A percentile compares a stretch with the other conserved stretches of the same genome.
These are phyloP conservation scores for Clarireedia hainanense DNA, from an alignment of 2,329 filamentous ascomycete species.

Conservation along the genomic window DNA sequence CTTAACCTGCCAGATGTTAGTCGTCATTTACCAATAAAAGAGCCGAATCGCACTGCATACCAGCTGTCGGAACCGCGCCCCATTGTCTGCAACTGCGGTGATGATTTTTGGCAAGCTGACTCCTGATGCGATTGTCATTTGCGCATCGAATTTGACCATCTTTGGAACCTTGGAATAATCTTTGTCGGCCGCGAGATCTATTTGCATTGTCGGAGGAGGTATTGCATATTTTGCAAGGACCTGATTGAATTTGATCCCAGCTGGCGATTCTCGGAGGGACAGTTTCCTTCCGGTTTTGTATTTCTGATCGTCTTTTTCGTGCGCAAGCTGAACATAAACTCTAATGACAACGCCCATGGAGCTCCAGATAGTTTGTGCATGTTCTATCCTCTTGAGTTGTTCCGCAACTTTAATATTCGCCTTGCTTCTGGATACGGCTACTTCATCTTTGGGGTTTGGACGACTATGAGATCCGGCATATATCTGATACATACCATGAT, in stretches of 20 bases:
- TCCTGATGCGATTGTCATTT: slow-evolving; percentile 79
- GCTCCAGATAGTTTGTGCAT: slow-evolving; percentile 53
- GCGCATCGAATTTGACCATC: slow-evolving; percentile 64
- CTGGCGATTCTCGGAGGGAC: slow-evolving; percentile 52
- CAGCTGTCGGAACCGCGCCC: slow-evolving; percentile 75
- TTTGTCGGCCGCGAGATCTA: slow-evolving; percentile 63
- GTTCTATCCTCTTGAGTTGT: slow-evolving; percentile 45
- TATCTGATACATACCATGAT: slow-evolving; percentile 95
- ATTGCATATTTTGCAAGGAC: slow-evolving; percentile 59
- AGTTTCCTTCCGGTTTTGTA: slow-evolving; percentile 63
- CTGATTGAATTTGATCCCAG: slow-evolving; percentile 55
- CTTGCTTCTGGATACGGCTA: slow-evolving; percentile 62
- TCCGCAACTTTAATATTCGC: slow-evolving; percentile 63
- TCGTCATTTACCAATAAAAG: slow-evolving; percentile 16
- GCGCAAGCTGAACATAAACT: slow-evolving; percentile 55
- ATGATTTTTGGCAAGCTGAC: slow-evolving; percentile 92
- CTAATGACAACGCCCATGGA: slow-evolving; percentile 68
- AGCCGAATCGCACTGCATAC: slow-evolving; percentile 32
- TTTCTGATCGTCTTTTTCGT: slow-evolving; percentile 53
- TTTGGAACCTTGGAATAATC: slow-evolving; percentile 71
- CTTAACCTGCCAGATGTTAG: slow-evolving; percentile 54
- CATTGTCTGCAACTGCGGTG: slow-evolving; percentile 71
- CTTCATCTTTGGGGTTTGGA: slow-evolving; percentile 62
- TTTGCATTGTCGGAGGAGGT: slow-evolving; percentile 82
- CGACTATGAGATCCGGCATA: slow-evolving; percentile 72